A percentile compares a stretch with the other conserved stretches of the same genome.
These are phyloP conservation scores for Cicer arietinum DNA, from an alignment of 306 rosid species.

Conservation along the genomic window DNA sequence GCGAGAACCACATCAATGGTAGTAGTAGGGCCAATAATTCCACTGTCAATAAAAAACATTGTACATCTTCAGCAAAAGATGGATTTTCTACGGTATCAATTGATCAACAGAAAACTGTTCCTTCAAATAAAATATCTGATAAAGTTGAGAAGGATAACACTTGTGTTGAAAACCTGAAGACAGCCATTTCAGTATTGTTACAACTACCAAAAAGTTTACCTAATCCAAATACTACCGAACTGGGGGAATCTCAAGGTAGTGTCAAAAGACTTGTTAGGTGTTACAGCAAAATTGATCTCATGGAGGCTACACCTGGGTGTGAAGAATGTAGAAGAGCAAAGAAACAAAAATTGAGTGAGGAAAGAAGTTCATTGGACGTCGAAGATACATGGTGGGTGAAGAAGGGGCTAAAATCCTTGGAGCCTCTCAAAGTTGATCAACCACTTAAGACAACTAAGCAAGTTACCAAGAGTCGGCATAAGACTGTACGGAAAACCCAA, in stretches of 20 bases:
- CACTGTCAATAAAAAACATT: slow-evolving; percentile 45
- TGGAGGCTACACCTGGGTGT: slow-evolving; percentile 88
- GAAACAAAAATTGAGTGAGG: slow-evolving; percentile 80
- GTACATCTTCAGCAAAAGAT: slow-evolving; percentile 54
- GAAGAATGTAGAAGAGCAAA: slow-evolving; percentile 90
- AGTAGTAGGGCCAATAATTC: slow-evolving; percentile 32
- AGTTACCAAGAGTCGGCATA: slow-evolving; percentile 79
- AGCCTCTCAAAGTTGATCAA: slow-evolving; percentile 73
- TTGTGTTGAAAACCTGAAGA: slow-evolving; percentile 72
- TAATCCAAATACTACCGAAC: slow-evolving; percentile 49
- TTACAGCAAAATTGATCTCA: slow-evolving; percentile 61
- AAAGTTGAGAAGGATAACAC: slow-evolving; percentile 54
- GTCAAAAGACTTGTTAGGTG: slow-evolving; percentile 59
- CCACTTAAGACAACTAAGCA: slow-evolving; percentile 69
- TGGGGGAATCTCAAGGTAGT: slow-evolving; percentile 69
- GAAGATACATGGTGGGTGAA: slow-evolving; percentile 92
- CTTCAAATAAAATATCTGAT: slow-evolving; percentile 41
- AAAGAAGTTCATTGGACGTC: slow-evolving; percentile 70
- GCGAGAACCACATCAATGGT: slow-evolving; percentile 46
- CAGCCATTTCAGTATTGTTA: slow-evolving; percentile 65
- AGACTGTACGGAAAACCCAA: slow-evolving; percentile 73
- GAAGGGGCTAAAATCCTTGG: slow-evolving; percentile 72
- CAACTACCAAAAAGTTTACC: slow-evolving; percentile 65
- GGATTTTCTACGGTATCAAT: slow-evolving; percentile 52
- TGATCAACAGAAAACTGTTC: slow-evolving; percentile 60